A percentile compares a stretch with the other conserved stretches of the same genome.
These are phyloP conservation scores for Russula vinacea DNA, from an alignment of 768 basidiomycete genomes.

Conservation along the genomic window DNA sequence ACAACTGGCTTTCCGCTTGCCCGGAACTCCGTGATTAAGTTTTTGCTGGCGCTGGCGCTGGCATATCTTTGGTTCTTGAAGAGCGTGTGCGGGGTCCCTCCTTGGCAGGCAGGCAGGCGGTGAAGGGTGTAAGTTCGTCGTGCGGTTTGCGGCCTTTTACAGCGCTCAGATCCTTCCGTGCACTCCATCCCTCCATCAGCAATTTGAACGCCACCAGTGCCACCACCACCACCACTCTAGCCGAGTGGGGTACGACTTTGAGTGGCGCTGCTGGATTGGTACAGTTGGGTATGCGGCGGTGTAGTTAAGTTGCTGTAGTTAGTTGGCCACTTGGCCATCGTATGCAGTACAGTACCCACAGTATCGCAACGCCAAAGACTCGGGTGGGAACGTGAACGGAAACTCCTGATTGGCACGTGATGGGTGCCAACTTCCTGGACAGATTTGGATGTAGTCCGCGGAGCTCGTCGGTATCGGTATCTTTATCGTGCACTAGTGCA, in stretches of 20 bases:
- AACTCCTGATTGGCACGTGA: not conserved
- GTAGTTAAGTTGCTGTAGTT: not conserved
- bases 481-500: not conserved
- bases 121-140: not conserved
- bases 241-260: not conserved
- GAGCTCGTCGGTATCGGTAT: conserved; percentile 3
- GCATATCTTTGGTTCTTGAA: not conserved
- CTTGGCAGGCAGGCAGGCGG: not conserved
- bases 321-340: not conserved
- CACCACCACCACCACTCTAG: not conserved
- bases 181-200: not conserved
- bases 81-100: not conserved
- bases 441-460: conserved; percentile 7
- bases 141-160: not conserved
- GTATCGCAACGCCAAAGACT: not conserved
- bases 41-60: not conserved
- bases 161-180: not conserved
- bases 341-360: not conserved
- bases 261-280: not conserved
- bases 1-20: not conserved
- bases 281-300: not conserved
- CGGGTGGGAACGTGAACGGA: not conserved
- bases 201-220: not conserved
- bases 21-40: not conserved
- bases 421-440: not conserved